Base-by-base conservation (phyloP, 202 grass and related monocot species). In the Schoenoplectus triqueter region DNA sequence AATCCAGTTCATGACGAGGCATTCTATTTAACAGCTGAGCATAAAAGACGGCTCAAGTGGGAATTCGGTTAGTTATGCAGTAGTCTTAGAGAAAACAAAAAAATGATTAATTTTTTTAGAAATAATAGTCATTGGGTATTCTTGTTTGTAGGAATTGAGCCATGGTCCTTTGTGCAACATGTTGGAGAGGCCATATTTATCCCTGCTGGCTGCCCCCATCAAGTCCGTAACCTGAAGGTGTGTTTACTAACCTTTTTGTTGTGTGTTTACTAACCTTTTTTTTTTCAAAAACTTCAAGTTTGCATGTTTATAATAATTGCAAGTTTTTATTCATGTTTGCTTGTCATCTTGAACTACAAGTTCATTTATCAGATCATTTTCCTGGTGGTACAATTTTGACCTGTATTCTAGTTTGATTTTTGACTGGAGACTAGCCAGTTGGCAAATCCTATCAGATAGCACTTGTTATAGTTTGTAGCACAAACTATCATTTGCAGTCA, bases 191-290 rank as follows among this genome's bases (percentile, higher is more conserved):
- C 94, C 0, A 86, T 97, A 48, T 96, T 96, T 69, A 93, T 96
- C 72, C 94, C 94, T 68, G 91, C 91, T 9, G 91, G 94, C 10
- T 97, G 91, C 41, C 94, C 91, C 57, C 94, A 97, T 89, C 94
- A 97, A 93, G 94, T 97, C 52, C 82, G 94, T 47, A 97, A 97
- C 84, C 82, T 97, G 13, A 92, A 93, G 94, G 94, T 93, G 81
- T 76, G 50, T 76, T 66, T 86, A 21, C 5, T 55, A 69, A 75
- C 57, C 44, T 21, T 19, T 81, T 81, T 63, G 13, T 81, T 65
- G 19, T 7, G 15, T 47, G 19, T 22, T n/a, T n/a, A n/a, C n/a
- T n/a, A n/a, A n/a, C n/a, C n/a, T 8, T 51, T 21, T 1, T 31
- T 64, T 80, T 51, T 21, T 1, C 45, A 4, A 52, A 22, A 81